Evolutionary conservation across 176 grass and related monocot species (phyloP).

Genomic region (Phoenix dactylifera): DNA sequence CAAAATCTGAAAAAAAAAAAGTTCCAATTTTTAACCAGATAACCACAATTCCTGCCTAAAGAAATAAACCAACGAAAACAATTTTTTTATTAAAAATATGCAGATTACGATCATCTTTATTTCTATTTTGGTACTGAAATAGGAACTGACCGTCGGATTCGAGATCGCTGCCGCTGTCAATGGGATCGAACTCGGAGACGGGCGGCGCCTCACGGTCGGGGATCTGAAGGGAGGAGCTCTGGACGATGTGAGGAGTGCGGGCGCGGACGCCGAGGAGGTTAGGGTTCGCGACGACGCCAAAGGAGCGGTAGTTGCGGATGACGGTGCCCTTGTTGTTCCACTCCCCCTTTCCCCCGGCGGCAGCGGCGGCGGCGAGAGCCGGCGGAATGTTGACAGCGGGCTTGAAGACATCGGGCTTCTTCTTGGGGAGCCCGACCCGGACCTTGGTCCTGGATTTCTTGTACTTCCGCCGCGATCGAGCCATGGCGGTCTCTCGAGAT

Average conservation of each 20-base stretch:
- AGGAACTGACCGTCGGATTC: slow-evolving; percentile 58
- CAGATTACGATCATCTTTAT: too few relatives aligned
- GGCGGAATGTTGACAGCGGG: slow-evolving; percentile 53
- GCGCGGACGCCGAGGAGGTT: slow-evolving; percentile 62
- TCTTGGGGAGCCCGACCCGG: slow-evolving; percentile 53
- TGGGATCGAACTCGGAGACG: slow-evolving; percentile 50
- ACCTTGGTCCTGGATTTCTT: slow-evolving; percentile 79
- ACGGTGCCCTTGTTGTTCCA: slow-evolving; percentile 86
- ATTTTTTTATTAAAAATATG: too few relatives aligned
- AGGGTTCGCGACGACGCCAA: slow-evolving; percentile 81
- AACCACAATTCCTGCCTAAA: neutral
- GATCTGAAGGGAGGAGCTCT: slow-evolving; percentile 46
- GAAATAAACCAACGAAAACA: slow-evolving; percentile 3
- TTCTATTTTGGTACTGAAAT: too few relatives aligned
- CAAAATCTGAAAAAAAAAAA: too few relatives aligned
- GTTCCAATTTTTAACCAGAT: too few relatives aligned
- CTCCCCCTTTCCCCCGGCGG: neutral
- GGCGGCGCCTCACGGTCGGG: slow-evolving; percentile 28
- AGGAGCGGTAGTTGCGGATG: slow-evolving; percentile 73
- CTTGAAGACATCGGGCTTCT: slow-evolving; percentile 70
- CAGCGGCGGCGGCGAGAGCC: slow-evolving; percentile 41
- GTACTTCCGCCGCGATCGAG: slow-evolving; percentile 76
- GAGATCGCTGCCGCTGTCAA: slow-evolving; percentile 60
- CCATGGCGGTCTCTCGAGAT: slow-evolving; percentile 26
- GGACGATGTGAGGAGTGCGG: slow-evolving; percentile 46